phyloP scores from a whole-genome alignment of 2,329 filamentous ascomycete species.

The Aspergillus udagawae region DNA sequence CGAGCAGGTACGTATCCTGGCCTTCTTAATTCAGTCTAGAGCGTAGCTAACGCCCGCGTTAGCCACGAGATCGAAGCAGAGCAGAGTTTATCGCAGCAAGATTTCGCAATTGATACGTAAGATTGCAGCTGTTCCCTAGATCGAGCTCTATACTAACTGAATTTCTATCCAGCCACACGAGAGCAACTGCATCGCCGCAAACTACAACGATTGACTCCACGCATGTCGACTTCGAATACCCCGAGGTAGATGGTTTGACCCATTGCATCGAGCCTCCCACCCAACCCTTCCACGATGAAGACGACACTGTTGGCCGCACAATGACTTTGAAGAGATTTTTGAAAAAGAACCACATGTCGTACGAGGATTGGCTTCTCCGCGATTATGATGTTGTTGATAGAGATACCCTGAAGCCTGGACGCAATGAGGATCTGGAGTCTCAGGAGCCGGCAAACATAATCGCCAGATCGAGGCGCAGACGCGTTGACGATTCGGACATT shows the following conservation, averaged over 20 bases:
- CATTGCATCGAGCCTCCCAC: neutral
- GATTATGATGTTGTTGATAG: neutral
- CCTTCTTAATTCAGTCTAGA: neutral
- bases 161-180: neutral
- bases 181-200: neutral
- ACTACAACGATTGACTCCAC: neutral
- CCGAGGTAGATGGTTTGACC: neutral
- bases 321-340: constrained; percentile 1
- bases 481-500: neutral
- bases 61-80: neutral
- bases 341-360: neutral
- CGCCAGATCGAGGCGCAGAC: neutral
- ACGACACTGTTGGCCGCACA: neutral
- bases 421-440: neutral
- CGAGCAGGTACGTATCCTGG: neutral
- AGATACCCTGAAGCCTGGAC: neutral
- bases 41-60: neutral
- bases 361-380: neutral
- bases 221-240: neutral
- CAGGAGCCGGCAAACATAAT: neutral
- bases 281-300: neutral
- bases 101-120: neutral
- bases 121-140: neutral
- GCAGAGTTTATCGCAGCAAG: neutral
- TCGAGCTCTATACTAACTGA: neutral